These are phyloP conservation scores for Pichia norvegensis DNA, from an alignment of 1,139 yeast species.

Conservation along the genomic window DNA sequence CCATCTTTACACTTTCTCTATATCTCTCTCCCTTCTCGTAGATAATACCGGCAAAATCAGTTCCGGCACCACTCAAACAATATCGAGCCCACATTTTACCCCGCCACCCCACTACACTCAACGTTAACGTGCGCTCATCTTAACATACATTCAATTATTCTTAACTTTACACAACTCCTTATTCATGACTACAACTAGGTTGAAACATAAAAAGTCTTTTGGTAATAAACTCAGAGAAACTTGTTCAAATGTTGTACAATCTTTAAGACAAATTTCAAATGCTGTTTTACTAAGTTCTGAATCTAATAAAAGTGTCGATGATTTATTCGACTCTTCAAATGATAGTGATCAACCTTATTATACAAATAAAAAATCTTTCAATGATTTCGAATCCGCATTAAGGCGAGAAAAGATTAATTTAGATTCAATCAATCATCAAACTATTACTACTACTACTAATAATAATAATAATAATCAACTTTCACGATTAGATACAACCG, in stretches of 20 bases:
- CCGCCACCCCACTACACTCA: neutral
- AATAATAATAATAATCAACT: too few species aligned
- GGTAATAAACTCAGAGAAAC: conserved; percentile 6
- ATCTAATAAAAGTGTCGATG: conserved; percentile 6
- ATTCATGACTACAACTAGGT: neutral
- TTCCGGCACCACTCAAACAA: too few species aligned
- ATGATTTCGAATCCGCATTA: neutral
- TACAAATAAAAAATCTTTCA: neutral
- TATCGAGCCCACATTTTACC: neutral
- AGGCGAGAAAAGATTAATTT: neutral
- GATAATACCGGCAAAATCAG: too few species aligned
- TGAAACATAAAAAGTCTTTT: conserved; percentile 9
- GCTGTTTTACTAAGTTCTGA: conserved; percentile 9
- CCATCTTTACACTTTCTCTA: too few species aligned
- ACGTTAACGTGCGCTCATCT: too few species aligned
- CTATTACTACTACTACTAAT: neutral
- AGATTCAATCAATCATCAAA: neutral
- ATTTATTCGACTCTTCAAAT: conserved; percentile 4
- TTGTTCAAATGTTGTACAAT: conserved; percentile 8
- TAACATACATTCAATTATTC: too few species aligned
- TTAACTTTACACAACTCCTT: too few species aligned
- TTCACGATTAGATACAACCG: neutral
- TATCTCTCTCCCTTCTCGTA: too few species aligned
- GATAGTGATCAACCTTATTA: conserved; percentile 4
- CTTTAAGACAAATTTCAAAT: conserved; percentile 8